A percentile compares a stretch with the other conserved stretches of the same genome.
Evolutionary conservation across 2,329 filamentous ascomycete species (phyloP).

Genomic region (Stemphylium vesicarium): DNA sequence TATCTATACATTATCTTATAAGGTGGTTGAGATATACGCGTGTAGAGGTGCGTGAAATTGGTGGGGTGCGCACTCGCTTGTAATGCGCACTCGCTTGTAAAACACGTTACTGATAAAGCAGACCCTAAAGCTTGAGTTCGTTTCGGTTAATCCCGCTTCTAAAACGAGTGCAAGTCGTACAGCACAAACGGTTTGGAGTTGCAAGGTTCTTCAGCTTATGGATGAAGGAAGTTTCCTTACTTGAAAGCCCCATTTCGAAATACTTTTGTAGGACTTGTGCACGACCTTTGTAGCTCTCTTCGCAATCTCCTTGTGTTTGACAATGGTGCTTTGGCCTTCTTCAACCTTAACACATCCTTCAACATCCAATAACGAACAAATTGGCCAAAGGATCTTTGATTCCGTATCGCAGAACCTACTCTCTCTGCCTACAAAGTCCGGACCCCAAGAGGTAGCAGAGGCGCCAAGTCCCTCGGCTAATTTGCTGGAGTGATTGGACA

Average conservation of each 20-base stretch:
- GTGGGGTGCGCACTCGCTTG: too few relatives aligned
- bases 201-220: too few relatives aligned
- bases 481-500: not conserved
- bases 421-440: not conserved
- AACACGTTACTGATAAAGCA: too few relatives aligned
- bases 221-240: too few relatives aligned
- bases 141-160: too few relatives aligned
- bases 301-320: not conserved
- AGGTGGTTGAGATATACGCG: too few relatives aligned
- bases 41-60: too few relatives aligned
- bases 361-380: not conserved
- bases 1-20: too few relatives aligned
- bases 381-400: not conserved
- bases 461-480: not conserved
- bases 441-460: not conserved
- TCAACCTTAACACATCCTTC: not conserved
- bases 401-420: not conserved
- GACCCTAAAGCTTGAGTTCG: too few relatives aligned
- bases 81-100: too few relatives aligned
- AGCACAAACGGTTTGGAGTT: too few relatives aligned
- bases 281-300: not conserved
- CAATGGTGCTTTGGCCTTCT: not conserved
- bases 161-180: too few relatives aligned
- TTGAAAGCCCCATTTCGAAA: not conserved
- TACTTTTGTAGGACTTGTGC: constrained; percentile 1